Evolutionary conservation across 169 alveolate genomes (phyloP).

Genomic region (Cardiosporidium cionae): DNA sequence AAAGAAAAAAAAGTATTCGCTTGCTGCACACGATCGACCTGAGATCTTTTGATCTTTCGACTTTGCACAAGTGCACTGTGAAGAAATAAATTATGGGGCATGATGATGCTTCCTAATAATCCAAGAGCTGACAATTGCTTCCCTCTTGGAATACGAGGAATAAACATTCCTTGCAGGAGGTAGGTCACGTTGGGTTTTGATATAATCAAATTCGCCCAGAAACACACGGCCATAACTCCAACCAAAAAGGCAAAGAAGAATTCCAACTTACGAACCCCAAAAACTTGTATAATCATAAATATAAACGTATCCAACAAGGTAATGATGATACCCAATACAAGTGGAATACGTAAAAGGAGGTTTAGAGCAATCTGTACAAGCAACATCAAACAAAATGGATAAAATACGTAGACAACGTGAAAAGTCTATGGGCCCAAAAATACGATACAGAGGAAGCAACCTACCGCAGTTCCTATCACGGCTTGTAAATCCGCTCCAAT

Average conservation of each 20-base stretch:
- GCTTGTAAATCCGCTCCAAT: slow-evolving; percentile 64
- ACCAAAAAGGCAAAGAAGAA: slow-evolving; percentile 38
- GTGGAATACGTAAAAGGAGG: slow-evolving; percentile 44
- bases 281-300: slow-evolving; percentile 34
- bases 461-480: slow-evolving; percentile 55
- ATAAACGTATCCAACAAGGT: slow-evolving; percentile 48
- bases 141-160: slow-evolving; percentile 32
- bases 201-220: slow-evolving; percentile 31
- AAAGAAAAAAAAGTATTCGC: not conserved
- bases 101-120: slow-evolving; percentile 51
- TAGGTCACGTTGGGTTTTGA: slow-evolving; percentile 38
- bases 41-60: slow-evolving; percentile 22
- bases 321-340: slow-evolving; percentile 46
- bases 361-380: slow-evolving; percentile 46
- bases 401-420: no score
- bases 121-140: slow-evolving; percentile 30
- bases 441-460: no score
- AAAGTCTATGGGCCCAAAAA: no score
- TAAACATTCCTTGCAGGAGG: slow-evolving; percentile 35
- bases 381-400: no score
- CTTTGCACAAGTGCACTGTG: slow-evolving; percentile 51
- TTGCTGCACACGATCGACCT: not conserved
- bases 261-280: slow-evolving; percentile 45
- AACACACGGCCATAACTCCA: slow-evolving; percentile 51
- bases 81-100: slow-evolving; percentile 59